Base-by-base conservation (phyloP, 345 rosid genomes). In the Gossypium arboreum region DNA sequence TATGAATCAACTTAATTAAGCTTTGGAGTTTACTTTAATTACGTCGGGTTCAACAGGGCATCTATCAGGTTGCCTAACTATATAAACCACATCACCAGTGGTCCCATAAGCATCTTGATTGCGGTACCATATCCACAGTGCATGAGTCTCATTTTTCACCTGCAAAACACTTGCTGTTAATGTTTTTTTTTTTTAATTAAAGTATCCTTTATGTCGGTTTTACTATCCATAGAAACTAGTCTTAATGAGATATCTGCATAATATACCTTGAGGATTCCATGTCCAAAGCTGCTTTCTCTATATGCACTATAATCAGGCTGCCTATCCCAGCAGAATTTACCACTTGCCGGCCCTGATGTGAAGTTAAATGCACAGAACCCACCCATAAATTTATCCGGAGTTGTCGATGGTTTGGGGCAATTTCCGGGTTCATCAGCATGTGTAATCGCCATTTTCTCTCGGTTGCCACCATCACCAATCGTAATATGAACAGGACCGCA, bases 201-300 rank as follows among this genome's bases (percentile, higher is more conserved):
- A 20, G 17, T 5, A 20, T 20, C 22, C 18, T 12, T 45, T 67
- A 13, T 45, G 45, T 20, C 6, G 10, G 0, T 29, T 10, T 39
- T 2, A 7, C 24, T 0, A 18, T 34, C 39, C 7, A 4, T 34
- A 12, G 48, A 45, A 51, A 61, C 6, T 10, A 66, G 18, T 17
- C 34, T 44, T 9, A 11, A 66, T 17, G 25, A 44, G 5, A 16
- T 47, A 45, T 20, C 4, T 45, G 56, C 72, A 25, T 13, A 34
- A 4, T 8, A 22, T 81, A 95, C 99, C 99, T 95, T 97, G 27
- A 93, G 76, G 68, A 90, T 91, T 65, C 98, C 99, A 78, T 91
- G 99, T 55, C 99, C 99, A 22, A 93, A 93, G 82, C 99, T 95
- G 78, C 96, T 90, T 74, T 95, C 97, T 81, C 99, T 86, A 61